These are phyloP conservation scores for Pterulicium gracile DNA, from an alignment of 1,284 basidiomycete species.

Conservation along the genomic window DNA sequence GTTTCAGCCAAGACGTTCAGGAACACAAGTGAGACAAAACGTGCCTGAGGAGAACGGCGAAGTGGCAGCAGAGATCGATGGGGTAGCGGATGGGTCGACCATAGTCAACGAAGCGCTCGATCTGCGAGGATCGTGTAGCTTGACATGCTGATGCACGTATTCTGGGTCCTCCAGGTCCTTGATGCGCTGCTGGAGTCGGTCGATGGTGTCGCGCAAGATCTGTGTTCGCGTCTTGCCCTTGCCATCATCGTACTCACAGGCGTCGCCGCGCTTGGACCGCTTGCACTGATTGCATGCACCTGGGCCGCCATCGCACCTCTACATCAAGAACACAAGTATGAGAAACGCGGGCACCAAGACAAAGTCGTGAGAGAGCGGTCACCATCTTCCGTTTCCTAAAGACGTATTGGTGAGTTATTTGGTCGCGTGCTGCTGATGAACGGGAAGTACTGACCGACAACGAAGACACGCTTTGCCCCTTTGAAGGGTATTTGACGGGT, in stretches of 20 bases:
- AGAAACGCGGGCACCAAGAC: constrained; percentile 8
- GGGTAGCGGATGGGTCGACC: constrained; percentile 45
- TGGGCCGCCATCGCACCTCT: constrained; percentile 51
- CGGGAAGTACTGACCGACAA: constrained; percentile 37
- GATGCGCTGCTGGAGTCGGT: constrained; percentile 43
- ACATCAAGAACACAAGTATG: constrained; percentile 11
- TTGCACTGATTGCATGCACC: constrained; percentile 51
- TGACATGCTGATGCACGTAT: constrained; percentile 39
- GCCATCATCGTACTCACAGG: constrained; percentile 53
- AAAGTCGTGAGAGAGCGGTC: constrained; percentile 11
- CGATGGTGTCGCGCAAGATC: constrained; percentile 45
- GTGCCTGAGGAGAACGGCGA: constrained; percentile 53
- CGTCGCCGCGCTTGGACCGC: constrained; percentile 47
- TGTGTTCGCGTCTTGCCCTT: constrained; percentile 57
- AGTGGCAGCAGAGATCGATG: constrained; percentile 46
- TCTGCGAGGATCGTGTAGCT: constrained; percentile 39
- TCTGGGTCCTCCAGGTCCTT: constrained; percentile 51
- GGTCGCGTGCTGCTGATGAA: constrained; percentile 6
- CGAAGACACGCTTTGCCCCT: constrained; percentile 58
- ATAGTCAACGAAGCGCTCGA: constrained; percentile 58
- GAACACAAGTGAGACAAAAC: constrained; percentile 16
- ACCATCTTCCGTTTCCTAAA: constrained; percentile 73
- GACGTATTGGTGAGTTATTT: constrained; percentile 7
- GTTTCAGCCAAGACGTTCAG: not conserved
- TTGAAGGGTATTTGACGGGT: constrained; percentile 28